Conservation (phyloP, 495 filamentous ascomycete species). For the Barbatosphaeria neglecta region DNA sequence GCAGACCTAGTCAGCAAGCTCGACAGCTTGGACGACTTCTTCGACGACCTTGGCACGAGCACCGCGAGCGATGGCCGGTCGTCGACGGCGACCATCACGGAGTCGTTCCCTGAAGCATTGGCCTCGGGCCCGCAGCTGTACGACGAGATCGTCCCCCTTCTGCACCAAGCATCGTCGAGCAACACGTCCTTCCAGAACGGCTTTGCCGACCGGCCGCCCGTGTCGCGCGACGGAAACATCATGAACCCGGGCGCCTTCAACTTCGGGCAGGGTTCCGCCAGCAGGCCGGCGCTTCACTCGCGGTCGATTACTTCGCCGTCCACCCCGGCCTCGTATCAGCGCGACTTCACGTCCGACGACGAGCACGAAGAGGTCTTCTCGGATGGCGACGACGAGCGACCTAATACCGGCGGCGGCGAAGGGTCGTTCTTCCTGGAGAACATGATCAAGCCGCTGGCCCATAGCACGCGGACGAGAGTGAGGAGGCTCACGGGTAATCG, state of each 20-base stretch:
- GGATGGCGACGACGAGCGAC: slow-evolving; percentile 39
- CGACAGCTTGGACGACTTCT: slow-evolving; percentile 91
- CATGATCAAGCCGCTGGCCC: slow-evolving; percentile 47
- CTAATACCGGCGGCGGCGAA: slow-evolving; percentile 23
- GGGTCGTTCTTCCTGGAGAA: slow-evolving; percentile 55
- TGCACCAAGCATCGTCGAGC: slow-evolving; percentile 51
- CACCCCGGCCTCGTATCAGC: slow-evolving; percentile 43
- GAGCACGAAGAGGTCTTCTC: slow-evolving; percentile 42
- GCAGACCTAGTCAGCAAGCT: slow-evolving; percentile 75
- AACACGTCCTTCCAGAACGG: slow-evolving; percentile 81
- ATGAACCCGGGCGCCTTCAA: slow-evolving; percentile 55
- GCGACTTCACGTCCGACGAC: slow-evolving; percentile 45
- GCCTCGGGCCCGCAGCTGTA: slow-evolving; percentile 80
- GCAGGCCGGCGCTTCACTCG: slow-evolving; percentile 49
- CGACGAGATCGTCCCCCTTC: slow-evolving; percentile 84
- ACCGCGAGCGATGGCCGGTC: slow-evolving; percentile 44
- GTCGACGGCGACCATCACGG: slow-evolving; percentile 49
- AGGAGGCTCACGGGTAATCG: slow-evolving; percentile 53
- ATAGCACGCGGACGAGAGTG: slow-evolving; percentile 48
- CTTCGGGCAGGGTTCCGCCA: slow-evolving; percentile 8
- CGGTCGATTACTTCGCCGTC: slow-evolving; percentile 64
- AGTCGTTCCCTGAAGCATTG: slow-evolving; percentile 47
- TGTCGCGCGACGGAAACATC: slow-evolving; percentile 37
- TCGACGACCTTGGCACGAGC: slow-evolving; percentile 49
- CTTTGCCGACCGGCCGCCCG: slow-evolving; percentile 60